Percentiles rank a stretch among this genome's conserved stretches.
These are phyloP conservation scores for Puccinia novopanici DNA, from an alignment of 1,284 basidiomycete genomes.

Conservation along the genomic window DNA sequence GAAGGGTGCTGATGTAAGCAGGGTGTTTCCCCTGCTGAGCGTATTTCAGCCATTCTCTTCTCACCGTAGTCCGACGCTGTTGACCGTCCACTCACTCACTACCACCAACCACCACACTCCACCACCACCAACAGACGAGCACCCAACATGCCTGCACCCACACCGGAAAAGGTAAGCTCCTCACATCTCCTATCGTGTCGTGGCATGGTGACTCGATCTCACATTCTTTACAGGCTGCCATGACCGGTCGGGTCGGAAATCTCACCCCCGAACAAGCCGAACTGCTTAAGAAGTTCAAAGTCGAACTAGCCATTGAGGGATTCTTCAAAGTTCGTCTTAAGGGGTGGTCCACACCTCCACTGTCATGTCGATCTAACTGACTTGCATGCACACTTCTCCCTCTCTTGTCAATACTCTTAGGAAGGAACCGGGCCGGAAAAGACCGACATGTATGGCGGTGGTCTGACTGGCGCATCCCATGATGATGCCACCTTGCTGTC, in stretches of 20 bases:
- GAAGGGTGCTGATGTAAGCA: too few relatives aligned
- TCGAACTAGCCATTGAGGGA: conserved; percentile 1
- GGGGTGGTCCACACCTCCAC: not conserved
- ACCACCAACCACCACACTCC: not conserved
- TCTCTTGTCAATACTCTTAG: conserved; percentile 69
- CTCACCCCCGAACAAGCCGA: conserved; percentile 61
- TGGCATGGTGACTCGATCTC: not conserved
- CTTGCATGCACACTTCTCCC: conserved; percentile 59
- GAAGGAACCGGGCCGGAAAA: conserved; percentile 56
- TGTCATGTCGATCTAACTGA: not conserved
- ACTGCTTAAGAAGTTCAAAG: conserved; percentile 2
- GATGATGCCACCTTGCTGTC: conserved; percentile 42
- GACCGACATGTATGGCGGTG: conserved; percentile 45
- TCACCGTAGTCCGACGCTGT: not conserved
- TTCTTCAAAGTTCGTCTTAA: conserved; percentile 18
- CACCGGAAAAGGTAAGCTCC: not conserved
- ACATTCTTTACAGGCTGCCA: conserved; percentile 61
- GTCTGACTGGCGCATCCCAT: conserved; percentile 7
- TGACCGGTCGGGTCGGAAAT: conserved; percentile 79
- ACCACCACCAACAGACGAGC: not conserved
- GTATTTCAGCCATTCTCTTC: not conserved
- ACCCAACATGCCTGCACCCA: not conserved
- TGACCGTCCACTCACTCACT: not conserved
- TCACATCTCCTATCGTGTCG: not conserved
- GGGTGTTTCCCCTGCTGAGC: not conserved